Percentiles rank a stretch among this genome's conserved stretches.
Evolutionary conservation across 345 rosid species (phyloP).

Genomic region (Syzygium grande): DNA sequence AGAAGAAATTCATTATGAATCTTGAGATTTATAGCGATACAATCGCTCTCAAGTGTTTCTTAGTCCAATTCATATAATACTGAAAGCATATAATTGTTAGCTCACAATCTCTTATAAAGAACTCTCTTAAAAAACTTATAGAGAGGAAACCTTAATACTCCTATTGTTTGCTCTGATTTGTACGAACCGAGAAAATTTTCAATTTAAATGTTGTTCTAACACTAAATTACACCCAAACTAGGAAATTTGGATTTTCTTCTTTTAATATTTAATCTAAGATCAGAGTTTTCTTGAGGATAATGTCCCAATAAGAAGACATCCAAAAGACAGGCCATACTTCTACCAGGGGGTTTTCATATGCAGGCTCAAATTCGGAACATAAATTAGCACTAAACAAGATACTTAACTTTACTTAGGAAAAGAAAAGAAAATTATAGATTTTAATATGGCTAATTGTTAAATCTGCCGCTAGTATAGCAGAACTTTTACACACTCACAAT

Average conservation of each 20-base stretch:
- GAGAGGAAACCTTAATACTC: not conserved
- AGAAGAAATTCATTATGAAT: not conserved
- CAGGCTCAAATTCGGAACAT: not conserved
- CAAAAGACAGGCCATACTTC: not conserved
- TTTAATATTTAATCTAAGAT: not conserved
- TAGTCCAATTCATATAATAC: not conserved
- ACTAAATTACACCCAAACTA: not conserved
- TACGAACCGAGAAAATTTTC: not conserved
- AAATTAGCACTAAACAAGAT: not conserved
- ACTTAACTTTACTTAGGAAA: too few species aligned
- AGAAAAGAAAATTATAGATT: too few species aligned
- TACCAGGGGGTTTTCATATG: rapidly evolving
- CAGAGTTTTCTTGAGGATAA: not conserved
- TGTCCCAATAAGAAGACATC: not conserved
- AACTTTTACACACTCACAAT: too few species aligned
- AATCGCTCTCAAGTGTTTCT: not conserved
- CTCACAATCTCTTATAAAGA: not conserved
- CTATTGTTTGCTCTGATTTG: not conserved
- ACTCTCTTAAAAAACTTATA: not conserved
- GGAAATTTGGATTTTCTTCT: not conserved
- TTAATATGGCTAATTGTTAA: too few species aligned
- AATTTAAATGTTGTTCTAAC: not conserved
- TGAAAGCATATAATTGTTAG: not conserved
- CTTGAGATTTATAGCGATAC: not conserved
- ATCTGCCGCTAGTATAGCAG: too few species aligned